Percentiles rank a stretch among this genome's conserved stretches.
Conservation (phyloP, 495 filamentous ascomycete genomes). For the Glonium stellatum region DNA sequence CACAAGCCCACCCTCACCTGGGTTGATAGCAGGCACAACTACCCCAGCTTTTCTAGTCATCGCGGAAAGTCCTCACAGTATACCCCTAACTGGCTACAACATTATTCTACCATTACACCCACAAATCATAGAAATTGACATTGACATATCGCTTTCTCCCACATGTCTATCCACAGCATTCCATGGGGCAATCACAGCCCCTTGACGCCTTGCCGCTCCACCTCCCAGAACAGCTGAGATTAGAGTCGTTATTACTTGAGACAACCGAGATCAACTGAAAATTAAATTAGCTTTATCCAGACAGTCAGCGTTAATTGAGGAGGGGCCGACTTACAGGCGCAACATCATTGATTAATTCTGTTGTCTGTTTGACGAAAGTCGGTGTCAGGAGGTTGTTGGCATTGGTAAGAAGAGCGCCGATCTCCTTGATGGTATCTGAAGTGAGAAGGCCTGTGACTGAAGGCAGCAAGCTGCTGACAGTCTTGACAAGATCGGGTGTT, state of each 20-base stretch:
- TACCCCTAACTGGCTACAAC: no score
- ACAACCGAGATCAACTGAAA: neutral
- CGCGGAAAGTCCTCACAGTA: no score
- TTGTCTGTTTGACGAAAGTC: neutral
- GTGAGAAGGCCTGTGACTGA: neutral
- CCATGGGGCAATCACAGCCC: no score
- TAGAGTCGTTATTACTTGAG: neutral
- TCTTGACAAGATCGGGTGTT: neutral
- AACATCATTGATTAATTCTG: conserved; percentile 1
- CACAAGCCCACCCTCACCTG: no score
- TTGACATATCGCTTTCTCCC: no score
- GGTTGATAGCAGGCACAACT: no score
- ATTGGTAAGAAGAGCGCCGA: neutral
- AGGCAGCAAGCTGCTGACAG: neutral
- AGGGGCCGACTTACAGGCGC: neutral
- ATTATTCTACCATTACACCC: no score
- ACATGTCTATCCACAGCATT: no score
- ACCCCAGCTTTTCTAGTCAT: no score
- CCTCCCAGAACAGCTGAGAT: conserved; percentile 11
- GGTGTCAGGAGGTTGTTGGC: neutral
- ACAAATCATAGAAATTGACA: no score
- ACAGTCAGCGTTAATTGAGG: neutral
- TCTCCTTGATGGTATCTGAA: neutral
- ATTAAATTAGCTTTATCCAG: neutral
- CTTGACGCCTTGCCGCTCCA: conserved; percentile 39